These are phyloP conservation scores for Alternaria burnsii DNA, from an alignment of 2,329 filamentous ascomycete species.

Conservation along the genomic window DNA sequence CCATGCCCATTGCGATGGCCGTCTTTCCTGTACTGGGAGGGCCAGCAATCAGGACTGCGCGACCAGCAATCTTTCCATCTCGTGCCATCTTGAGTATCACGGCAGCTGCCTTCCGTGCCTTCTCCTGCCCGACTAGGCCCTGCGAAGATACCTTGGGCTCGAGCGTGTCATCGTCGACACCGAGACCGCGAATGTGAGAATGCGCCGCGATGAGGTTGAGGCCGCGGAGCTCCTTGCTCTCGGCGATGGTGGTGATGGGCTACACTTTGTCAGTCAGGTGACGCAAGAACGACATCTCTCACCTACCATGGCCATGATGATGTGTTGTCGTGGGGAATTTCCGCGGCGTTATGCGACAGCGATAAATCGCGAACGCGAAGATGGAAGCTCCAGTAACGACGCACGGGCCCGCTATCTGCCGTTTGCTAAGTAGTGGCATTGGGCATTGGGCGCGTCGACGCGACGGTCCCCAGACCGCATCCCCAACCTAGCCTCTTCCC, in stretches of 20 bases:
- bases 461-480: not conserved
- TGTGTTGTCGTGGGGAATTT: slow-evolving; percentile 10
- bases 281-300: too few species aligned
- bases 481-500: not conserved
- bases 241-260: slow-evolving; percentile 82
- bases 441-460: too few species aligned
- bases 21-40: slow-evolving; percentile 98
- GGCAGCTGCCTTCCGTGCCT: slow-evolving; percentile 94
- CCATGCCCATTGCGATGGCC: slow-evolving; percentile 98
- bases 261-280: slow-evolving; percentile 28
- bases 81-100: slow-evolving; percentile 99
- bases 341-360: slow-evolving; percentile 18
- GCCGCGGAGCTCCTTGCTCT: slow-evolving; percentile 93
- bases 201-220: slow-evolving; percentile 98
- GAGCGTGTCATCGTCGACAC: slow-evolving; percentile 89
- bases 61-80: slow-evolving; percentile 96
- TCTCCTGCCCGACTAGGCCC: slow-evolving; percentile 93
- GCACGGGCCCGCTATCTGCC: slow-evolving; percentile 14
- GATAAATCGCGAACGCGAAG: slow-evolving; percentile 29
- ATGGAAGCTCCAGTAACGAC: slow-evolving; percentile 20
- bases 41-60: slow-evolving; percentile 92
- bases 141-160: slow-evolving; percentile 87
- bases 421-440: slow-evolving; percentile 1
- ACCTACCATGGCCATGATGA: slow-evolving; percentile 48
- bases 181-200: slow-evolving; percentile 95